These are phyloP conservation scores for Begonia loranthoides DNA, from an alignment of 306 rosid species.

Conservation along the genomic window DNA sequence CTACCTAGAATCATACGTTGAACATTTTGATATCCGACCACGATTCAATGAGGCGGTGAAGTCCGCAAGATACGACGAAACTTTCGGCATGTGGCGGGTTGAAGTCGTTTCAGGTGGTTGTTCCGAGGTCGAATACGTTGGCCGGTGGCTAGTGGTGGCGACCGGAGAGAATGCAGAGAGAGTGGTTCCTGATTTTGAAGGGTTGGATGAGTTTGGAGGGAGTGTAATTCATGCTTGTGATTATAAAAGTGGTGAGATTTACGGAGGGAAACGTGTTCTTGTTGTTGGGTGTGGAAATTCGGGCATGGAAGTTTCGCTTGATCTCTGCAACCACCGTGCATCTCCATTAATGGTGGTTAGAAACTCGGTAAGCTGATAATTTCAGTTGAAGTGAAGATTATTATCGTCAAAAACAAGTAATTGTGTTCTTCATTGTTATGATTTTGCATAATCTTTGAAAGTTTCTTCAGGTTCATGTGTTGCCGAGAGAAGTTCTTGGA, in stretches of 20 bases:
- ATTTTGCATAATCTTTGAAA: background rate
- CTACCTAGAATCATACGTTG: constrained; percentile 67
- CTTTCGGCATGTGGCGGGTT: constrained; percentile 77
- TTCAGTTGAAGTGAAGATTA: too few relatives aligned
- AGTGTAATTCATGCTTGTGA: constrained; percentile 74
- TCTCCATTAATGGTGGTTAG: constrained; percentile 80
- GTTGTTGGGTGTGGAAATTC: constrained; percentile 96
- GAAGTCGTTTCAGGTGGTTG: constrained; percentile 21
- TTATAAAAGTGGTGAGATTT: constrained; percentile 51
- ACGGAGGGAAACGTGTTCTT: constrained; percentile 39
- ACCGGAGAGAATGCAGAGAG: constrained; percentile 84
- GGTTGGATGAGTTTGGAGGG: constrained; percentile 59
- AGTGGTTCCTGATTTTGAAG: constrained; percentile 66
- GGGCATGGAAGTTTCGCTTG: constrained; percentile 91
- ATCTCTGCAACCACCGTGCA: constrained; percentile 72
- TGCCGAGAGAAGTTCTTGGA: constrained; percentile 69
- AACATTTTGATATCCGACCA: constrained; percentile 54
- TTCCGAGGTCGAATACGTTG: constrained; percentile 59
- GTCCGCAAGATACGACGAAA: constrained; percentile 72
- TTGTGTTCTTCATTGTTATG: background rate
- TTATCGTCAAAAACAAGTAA: too few relatives aligned
- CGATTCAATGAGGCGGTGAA: constrained; percentile 81
- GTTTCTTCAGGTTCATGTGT: constrained; percentile 51
- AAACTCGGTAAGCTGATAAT: constrained; percentile 57
- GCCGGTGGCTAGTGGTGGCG: constrained; percentile 94